Evolutionary conservation across 1,284 basidiomycete species (phyloP).

Genomic region (Ganoderma resinaceum): DNA sequence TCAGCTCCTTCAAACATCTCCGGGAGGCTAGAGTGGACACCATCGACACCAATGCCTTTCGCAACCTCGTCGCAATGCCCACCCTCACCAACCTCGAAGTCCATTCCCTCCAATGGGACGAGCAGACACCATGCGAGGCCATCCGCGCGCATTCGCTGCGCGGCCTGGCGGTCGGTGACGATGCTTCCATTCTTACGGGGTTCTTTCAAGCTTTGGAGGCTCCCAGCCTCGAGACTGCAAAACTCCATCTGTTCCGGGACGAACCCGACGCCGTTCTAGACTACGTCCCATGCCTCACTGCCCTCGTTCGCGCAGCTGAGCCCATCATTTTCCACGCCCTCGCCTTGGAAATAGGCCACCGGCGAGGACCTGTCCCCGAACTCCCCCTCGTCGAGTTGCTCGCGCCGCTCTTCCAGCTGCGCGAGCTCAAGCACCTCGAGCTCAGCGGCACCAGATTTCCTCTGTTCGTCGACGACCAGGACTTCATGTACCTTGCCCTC

Average conservation of each 20-base stretch:
- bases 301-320: neutral
- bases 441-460: neutral
- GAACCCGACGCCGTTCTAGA: neutral
- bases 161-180: neutral
- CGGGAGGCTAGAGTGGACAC: neutral
- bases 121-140: neutral
- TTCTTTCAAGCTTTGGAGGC: neutral
- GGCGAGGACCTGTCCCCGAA: neutral
- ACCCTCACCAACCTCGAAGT: neutral
- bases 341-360: neutral
- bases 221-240: neutral
- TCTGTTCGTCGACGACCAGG: neutral
- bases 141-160: neutral
- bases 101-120: neutral
- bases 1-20: neutral
- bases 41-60: neutral
- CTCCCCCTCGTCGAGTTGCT: neutral
- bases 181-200: neutral
- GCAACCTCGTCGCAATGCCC: neutral
- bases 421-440: neutral
- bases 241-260: neutral
- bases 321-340: neutral
- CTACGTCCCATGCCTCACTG: neutral
- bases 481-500: neutral
- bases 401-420: neutral